Evolutionary conservation across 169 alveolate species (phyloP).

Genomic region (Cytauxzoon felis): DNA sequence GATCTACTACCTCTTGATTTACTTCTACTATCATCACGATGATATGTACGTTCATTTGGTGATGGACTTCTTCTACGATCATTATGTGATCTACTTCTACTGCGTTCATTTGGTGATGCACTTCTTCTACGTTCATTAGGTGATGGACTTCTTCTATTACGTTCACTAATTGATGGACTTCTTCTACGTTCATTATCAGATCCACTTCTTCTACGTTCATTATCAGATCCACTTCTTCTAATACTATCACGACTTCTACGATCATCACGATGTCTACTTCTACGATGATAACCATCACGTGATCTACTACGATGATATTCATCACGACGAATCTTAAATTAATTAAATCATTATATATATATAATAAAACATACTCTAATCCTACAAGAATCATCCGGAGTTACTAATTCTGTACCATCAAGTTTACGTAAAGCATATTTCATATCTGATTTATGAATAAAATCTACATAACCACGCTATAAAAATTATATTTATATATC

Average conservation of each 20-base stretch:
- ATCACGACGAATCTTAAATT: conserved; percentile 3
- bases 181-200: not conserved
- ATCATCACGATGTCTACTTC: not conserved
- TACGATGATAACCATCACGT: conserved; percentile 7
- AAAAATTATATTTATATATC: not conserved
- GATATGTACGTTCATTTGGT: not conserved
- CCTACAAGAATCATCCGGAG: conserved; percentile 16
- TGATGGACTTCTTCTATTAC: too few relatives aligned
- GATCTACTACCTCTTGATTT: not conserved
- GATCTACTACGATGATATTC: conserved; percentile 12
- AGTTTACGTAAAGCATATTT: conserved; percentile 66
- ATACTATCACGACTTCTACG: not conserved
- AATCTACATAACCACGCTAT: conserved; percentile 74
- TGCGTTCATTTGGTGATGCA: not conserved
- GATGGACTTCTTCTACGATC: not conserved
- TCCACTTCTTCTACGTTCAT: not conserved
- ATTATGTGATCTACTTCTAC: too few relatives aligned
- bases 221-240: conserved; percentile 1
- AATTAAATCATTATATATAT: too few relatives aligned
- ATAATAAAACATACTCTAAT: too few relatives aligned
- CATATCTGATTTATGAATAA: conserved; percentile 64
- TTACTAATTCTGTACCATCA: conserved; percentile 69
- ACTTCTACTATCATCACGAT: not conserved
- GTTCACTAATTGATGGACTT: not conserved
- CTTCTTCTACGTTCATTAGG: not conserved